Conservation (phyloP, 495 filamentous ascomycete species). For the Rostrohypoxylon terebratum region DNA sequence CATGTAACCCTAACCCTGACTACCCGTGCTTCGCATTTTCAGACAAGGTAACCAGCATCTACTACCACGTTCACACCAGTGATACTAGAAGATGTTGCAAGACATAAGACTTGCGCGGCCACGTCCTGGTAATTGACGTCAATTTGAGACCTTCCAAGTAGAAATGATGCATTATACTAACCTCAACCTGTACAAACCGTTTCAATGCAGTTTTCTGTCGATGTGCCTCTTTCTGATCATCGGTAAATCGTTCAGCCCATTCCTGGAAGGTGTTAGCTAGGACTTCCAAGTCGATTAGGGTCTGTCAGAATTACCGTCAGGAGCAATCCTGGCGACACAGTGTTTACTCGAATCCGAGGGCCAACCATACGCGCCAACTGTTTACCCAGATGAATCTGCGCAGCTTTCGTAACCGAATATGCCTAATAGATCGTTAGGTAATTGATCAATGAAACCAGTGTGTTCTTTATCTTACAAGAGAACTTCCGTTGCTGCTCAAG, state of each 20-base stretch:
- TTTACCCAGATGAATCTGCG: conserved; percentile 1
- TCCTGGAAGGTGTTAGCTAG: neutral
- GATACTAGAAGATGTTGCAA: neutral
- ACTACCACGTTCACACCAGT: neutral
- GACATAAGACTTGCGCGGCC: neutral
- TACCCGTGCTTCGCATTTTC: neutral
- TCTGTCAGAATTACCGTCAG: neutral
- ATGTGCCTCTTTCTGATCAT: neutral
- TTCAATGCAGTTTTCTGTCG: conserved; percentile 4
- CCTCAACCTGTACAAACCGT: neutral
- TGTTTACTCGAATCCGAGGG: conserved; percentile 1
- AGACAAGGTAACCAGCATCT: neutral
- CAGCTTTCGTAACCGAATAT: conserved; percentile 1
- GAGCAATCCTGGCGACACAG: conserved; percentile 1
- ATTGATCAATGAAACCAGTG: neutral
- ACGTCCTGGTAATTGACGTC: neutral
- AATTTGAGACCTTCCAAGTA: neutral
- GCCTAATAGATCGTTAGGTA: neutral
- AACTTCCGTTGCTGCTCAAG: neutral
- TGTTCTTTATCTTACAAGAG: neutral
- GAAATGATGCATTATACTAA: neutral
- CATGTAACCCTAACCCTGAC: neutral
- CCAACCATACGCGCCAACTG: conserved; percentile 7
- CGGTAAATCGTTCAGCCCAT: neutral
- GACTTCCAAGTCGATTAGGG: neutral